phyloP scores from a whole-genome alignment of 2,329 filamentous ascomycete species.

The Paraphaeosphaeria sporulosa region DNA sequence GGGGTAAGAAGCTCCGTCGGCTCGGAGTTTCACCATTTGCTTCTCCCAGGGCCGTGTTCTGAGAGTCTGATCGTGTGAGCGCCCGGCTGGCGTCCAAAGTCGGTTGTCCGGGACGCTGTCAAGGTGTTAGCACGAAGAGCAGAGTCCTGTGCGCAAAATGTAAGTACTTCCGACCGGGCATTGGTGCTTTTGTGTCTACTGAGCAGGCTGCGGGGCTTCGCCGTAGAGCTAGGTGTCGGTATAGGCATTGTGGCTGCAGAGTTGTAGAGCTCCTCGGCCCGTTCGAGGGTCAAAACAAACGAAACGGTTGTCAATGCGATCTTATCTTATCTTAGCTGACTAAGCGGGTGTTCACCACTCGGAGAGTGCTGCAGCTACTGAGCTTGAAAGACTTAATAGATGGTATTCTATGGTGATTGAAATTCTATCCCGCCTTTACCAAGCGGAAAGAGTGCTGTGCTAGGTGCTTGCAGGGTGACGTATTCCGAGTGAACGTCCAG shows the following conservation, averaged over 20 bases:
- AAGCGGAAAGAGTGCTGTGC: conserved; percentile 27
- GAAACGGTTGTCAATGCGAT: conserved; percentile 13
- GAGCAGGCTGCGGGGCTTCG: conserved; percentile 28
- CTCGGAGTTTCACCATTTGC: conserved; percentile 18
- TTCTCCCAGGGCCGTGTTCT: background rate
- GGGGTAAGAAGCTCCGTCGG: conserved; percentile 42
- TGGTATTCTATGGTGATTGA: background rate
- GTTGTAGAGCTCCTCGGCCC: background rate
- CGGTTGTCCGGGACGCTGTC: conserved; percentile 8
- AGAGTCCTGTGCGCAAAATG: background rate
- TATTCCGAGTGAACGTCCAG: conserved; percentile 10
- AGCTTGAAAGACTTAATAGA: background rate
- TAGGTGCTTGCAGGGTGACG: conserved; percentile 34
- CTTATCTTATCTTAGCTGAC: conserved; percentile 16
- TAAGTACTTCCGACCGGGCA: conserved; percentile 19
- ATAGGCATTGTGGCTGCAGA: conserved; percentile 27
- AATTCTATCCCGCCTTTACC: conserved; percentile 22
- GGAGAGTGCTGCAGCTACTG: background rate
- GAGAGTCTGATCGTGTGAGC: conserved; percentile 9
- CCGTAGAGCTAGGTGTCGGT: conserved; percentile 26
- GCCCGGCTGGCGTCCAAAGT: background rate
- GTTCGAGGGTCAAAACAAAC: conserved; percentile 16
- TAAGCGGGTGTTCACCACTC: conserved; percentile 2
- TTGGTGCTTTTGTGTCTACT: conserved; percentile 21
- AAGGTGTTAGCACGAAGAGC: conserved; percentile 1